Evolutionary conservation across 306 rosid genomes (phyloP), one percentile per base, ranked within the genome.

Genomic region (Mucuna pruriens): DNA sequence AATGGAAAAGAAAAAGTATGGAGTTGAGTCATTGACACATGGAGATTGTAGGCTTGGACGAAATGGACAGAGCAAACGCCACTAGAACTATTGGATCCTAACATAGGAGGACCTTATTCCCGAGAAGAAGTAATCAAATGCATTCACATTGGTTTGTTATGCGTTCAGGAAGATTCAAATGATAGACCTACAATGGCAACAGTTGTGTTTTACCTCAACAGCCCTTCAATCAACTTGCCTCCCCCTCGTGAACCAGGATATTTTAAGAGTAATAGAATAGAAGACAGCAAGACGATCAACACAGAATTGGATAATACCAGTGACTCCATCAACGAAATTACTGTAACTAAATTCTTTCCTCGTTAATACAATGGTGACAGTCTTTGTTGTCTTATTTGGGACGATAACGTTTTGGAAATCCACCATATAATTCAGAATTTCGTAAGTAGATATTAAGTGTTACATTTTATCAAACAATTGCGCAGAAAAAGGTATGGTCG

Each of bases 171-270:
- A 39, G 80, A 84, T 75, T 85, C 90, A 40, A 31, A 58, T 19
- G 85, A 78, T 5, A 88, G 91, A 15, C 88, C 91, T 9, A 80
- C 89, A 12, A 86, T 88, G 89, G 79, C 83, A 72, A 74, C 74
- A 1, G 40, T 86, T 26, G 70, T 80, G 29, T 49, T 19, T 12
- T 80, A 69, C 78, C 86, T 88, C 15, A 86, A 74, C 42, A 88
- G 86, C 45, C 78, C 58, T 19, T 78, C 88, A 19, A 13, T 68
- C n/a, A 23, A 71, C 46, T 26, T 84, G 64, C 83, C 86, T 54
- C 1, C 38, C 11, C 90, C 90, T 26, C 48, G 7, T 17, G 74
- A 79, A 70, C 84, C 86, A 9, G 42, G 80, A 12, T 75, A 63
- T 65, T 76, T 81, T 13, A 63, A 44, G 62, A 23, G 4, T 16